Base-by-base conservation (phyloP, 139 green algal species). In the Haematococcus lacustris region DNA sequence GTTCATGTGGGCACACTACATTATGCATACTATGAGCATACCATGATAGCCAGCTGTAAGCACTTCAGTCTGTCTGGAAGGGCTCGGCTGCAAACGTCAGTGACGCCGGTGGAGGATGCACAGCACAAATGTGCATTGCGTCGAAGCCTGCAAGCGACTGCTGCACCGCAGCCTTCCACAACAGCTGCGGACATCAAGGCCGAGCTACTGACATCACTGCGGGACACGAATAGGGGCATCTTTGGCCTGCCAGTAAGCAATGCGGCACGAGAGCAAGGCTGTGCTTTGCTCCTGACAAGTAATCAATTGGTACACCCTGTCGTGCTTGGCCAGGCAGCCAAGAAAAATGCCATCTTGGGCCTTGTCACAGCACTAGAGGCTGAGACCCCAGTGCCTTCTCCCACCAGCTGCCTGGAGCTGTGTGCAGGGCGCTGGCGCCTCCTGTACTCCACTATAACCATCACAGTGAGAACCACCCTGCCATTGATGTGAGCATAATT, bases 381-480 rank as follows among this genome's bases (percentile, higher is more conserved):
- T 2, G 28, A 69, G 32, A 90, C 87, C 61, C 66, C 76, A 1
- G 35, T 78, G 2, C 39, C 62, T 5, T 51, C 69, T 1, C 82
- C 86, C 6, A 85, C 76, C 7, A n/a, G 76, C 9, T 30, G 86
- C 50, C 37, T 91, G 37, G 43, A 81, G 0, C 9, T 78, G 23
- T 68, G 93, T 0, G 69, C 67, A 0, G 90, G 90, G 0, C 73
- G 80, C 0, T 96, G 90, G 91, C 65, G 57, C 28, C 77, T 96
- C 60, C 73, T 95, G 23, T 96, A 89, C 79, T 91, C 82, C 3
- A 94, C 91, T 30, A 89, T 96, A 43, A 80, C 68, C 17, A 94
- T 96, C 60, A 87, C 80, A 66, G 87, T 89, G 60, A 3, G 85
- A 38, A 21, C n/a, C n/a, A n/a, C n/a, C n/a, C n/a, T n/a, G n/a